Percentiles rank a stretch among this genome's conserved stretches.
These are phyloP conservation scores for Phytophthora podocarpi DNA, from an alignment of 352 stramenopile species.

Conservation along the genomic window DNA sequence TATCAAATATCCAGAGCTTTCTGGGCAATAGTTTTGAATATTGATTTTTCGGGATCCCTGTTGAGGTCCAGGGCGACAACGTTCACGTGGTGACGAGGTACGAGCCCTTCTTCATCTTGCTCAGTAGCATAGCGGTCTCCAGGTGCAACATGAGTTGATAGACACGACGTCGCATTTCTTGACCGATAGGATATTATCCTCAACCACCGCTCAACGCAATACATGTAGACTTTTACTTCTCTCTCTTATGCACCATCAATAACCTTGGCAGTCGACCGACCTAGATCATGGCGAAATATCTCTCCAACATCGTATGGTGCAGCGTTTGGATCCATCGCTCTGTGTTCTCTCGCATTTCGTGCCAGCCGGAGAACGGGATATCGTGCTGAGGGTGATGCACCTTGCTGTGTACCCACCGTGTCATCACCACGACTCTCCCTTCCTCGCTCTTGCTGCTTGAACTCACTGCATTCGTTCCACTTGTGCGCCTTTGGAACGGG, in stretches of 20 bases:
- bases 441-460: constrained; percentile 8
- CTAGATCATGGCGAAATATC: constrained; percentile 23
- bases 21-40: too few species aligned
- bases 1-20: too few species aligned
- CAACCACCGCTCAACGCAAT: too few species aligned
- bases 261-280: too few species aligned
- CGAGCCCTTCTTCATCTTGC: constrained; percentile 64
- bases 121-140: constrained; percentile 63
- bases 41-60: too few species aligned
- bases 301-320: constrained; percentile 28
- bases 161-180: constrained; percentile 74
- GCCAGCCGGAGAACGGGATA: constrained; percentile 28
- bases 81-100: constrained; percentile 88
- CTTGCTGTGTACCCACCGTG: constrained; percentile 31
- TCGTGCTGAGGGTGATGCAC: constrained; percentile 33
- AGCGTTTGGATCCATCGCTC: constrained; percentile 36
- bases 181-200: constrained; percentile 56
- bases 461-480: constrained; percentile 1
- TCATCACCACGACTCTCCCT: constrained; percentile 30
- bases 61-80: too few species aligned
- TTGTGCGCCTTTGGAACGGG: constrained; percentile 8
- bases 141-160: constrained; percentile 73
- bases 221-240: too few species aligned
- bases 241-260: too few species aligned
- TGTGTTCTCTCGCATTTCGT: constrained; percentile 34